Evolutionary conservation across 345 rosid species (phyloP), one percentile per base, ranked within the genome.

Genomic region (Murraya paniculata): DNA sequence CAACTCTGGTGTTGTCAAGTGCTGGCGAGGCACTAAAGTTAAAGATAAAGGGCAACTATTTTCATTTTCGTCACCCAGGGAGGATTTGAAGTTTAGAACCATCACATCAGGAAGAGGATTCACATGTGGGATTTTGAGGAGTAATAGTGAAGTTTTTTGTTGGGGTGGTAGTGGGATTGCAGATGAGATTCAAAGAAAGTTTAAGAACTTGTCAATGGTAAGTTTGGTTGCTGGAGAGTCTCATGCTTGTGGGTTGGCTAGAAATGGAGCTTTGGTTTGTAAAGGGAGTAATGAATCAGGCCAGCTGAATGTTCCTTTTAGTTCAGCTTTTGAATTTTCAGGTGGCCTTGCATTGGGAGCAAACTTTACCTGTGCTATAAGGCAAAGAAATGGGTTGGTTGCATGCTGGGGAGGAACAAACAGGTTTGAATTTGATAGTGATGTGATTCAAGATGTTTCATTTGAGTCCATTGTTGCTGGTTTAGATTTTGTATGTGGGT

Each of bases 81-180:
- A 60, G 27, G 84, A 59, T 16, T 80, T 82, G 48, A 71, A 57
- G 64, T 88, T 91, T 64, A 67, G 58, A 9, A 59, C 81, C 16
- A 79, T 91, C 83, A 87, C 92, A 5, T 84, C 92, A 27, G 91
- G 95, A 2, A 78, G 74, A 33, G 91, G 89, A 1, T 89, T 89
- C 74, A 59, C 85, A 1, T 91, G 91, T 76, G 92, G 93, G 75
- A 86, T 88, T 64, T 70, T 87, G 87, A 69, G 62, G 82, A 85
- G 75, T 21, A 76, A 70, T 22, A 73, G 81, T 31, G 75, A 33
- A 31, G 91, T 88, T 64, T 66, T 75, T 8, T 89, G 91, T 61
- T 91, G 92, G 94, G 92, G 91, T 45, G 22, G 36, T 41, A 71
- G 62, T 76, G 64, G 62, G 24, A 73, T 68, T 14, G 88, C 77